These are phyloP conservation scores for Aspergillus asperescens DNA, from an alignment of 495 filamentous ascomycete species.

Conservation along the genomic window DNA sequence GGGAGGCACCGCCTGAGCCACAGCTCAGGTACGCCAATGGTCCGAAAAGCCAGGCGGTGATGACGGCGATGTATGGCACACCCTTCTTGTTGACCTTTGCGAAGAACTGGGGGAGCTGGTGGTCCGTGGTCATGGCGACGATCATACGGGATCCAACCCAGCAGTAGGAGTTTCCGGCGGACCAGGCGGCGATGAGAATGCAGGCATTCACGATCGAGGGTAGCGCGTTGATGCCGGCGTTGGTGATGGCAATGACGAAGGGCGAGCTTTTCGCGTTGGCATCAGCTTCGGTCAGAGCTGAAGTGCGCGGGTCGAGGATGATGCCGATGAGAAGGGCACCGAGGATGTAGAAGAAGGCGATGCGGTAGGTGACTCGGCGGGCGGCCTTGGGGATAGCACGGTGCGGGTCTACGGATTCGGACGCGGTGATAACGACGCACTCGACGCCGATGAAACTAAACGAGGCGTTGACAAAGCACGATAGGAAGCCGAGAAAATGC, in stretches of 20 bases:
- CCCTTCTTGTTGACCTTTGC: neutral
- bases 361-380: slow-evolving; percentile 74
- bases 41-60: slow-evolving; percentile 38
- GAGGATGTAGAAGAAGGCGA: slow-evolving; percentile 69
- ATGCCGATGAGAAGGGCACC: slow-evolving; percentile 50
- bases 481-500: slow-evolving; percentile 43
- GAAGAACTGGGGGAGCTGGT: slow-evolving; percentile 55
- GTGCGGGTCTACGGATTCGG: slow-evolving; percentile 71
- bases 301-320: slow-evolving; percentile 38
- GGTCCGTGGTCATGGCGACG: slow-evolving; percentile 60
- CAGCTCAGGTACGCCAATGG: slow-evolving; percentile 48
- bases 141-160: slow-evolving; percentile 68
- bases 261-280: slow-evolving; percentile 27
- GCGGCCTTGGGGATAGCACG: slow-evolving; percentile 71
- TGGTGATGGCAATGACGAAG: slow-evolving; percentile 48
- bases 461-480: slow-evolving; percentile 34
- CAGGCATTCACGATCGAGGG: slow-evolving; percentile 71
- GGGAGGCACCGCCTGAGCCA: slow-evolving; percentile 35
- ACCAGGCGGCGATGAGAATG: slow-evolving; percentile 58
- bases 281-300: slow-evolving; percentile 22
- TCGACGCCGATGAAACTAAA: slow-evolving; percentile 57
- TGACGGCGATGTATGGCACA: neutral
- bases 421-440: slow-evolving; percentile 67
- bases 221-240: slow-evolving; percentile 57
- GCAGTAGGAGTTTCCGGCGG: slow-evolving; percentile 65